These are phyloP conservation scores for Phytophthora aleatoria DNA, from an alignment of 352 stramenopile genomes.

Conservation along the genomic window DNA sequence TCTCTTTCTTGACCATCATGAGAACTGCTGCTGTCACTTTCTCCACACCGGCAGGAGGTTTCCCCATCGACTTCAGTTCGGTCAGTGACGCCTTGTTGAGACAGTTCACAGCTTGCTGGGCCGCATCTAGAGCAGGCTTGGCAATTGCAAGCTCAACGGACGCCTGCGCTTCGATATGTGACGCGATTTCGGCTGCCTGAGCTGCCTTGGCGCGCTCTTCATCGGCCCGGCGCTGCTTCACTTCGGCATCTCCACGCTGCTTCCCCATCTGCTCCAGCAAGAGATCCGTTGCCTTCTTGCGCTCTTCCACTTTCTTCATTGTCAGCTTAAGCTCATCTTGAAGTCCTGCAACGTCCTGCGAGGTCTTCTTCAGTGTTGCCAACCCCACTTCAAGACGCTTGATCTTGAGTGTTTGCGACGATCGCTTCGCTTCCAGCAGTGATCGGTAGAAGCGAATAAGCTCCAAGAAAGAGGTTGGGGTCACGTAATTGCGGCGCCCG, in stretches of 20 bases:
- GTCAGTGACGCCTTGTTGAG: conserved; percentile 90
- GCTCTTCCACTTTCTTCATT: conserved; percentile 91
- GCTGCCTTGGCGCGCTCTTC: conserved; percentile 79
- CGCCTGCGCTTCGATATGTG: conserved; percentile 71
- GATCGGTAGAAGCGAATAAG: conserved; percentile 92
- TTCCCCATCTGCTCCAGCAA: conserved; percentile 91
- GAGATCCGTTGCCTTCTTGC: conserved; percentile 87
- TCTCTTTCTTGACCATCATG: conserved; percentile 94
- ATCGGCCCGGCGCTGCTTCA: conserved; percentile 84
- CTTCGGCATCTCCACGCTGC: conserved; percentile 87
- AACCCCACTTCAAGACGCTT: conserved; percentile 86
- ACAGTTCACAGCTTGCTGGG: conserved; percentile 88
- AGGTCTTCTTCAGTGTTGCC: conserved; percentile 83
- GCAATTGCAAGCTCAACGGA: conserved; percentile 75
- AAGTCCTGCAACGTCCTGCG: conserved; percentile 75
- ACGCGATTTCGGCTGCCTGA: conserved; percentile 67
- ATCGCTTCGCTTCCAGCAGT: conserved; percentile 67
- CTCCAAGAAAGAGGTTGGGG: conserved; percentile 92
- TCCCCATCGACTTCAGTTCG: conserved; percentile 90
- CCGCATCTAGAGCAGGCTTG: conserved; percentile 83
- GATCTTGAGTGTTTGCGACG: conserved; percentile 63
- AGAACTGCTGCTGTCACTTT: conserved; percentile 91
- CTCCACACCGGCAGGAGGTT: conserved; percentile 85
- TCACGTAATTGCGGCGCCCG: conserved; percentile 92
- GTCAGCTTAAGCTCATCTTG: conserved; percentile 88